Evolutionary conservation across 352 stramenopile species (phyloP), one percentile per base, ranked within the genome.

Genomic region (Phytophthora cajani): DNA sequence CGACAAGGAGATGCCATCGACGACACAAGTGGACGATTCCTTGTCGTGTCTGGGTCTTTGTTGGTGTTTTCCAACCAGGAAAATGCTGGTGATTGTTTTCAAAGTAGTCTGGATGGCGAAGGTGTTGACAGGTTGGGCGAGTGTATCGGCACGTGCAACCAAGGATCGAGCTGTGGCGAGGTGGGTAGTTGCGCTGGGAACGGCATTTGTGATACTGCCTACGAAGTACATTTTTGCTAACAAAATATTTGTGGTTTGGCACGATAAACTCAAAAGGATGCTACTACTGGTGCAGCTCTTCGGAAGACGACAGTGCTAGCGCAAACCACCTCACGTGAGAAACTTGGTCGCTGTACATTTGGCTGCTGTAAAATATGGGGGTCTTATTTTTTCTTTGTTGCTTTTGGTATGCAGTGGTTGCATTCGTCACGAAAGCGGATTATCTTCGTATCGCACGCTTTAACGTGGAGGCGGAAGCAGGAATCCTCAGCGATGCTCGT

Each of bases 21-120:
- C 16, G 77, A 85, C n/a, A 68, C 56, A 1, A 78, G 78, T 51
- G 77, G 67, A 0, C 69, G 72, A n/a, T 85, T 74, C n/a, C 47
- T 86, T 16, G 78, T 87, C 14, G 52, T 89, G 1, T 64, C 58
- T 14, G 81, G 78, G 10, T 89, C 81, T 5, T 27, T 89, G 1
- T 54, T 84, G 30, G 63, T 84, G 17, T 89, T 85, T 51, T 58
- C 67, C 58, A 27, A 82, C 75, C 16, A 61, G 72, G 21, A 80
- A 71, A 27, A 10, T 23, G 52, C 46, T 4, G 32, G 47, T 4
- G 56, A 54, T 17, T 47, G 30, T 1, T 21, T 30, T 10, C 58
- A 62, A 9, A 30, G n/a, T 6, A 69, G 71, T 27, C 55, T 25
- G 9, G 49, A 68, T 25, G 58, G 52, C 21, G 56, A 80, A 33